Evolutionary conservation across 106 monocot species (phyloP).

Genomic region (Alisma plantagoaquatica): DNA sequence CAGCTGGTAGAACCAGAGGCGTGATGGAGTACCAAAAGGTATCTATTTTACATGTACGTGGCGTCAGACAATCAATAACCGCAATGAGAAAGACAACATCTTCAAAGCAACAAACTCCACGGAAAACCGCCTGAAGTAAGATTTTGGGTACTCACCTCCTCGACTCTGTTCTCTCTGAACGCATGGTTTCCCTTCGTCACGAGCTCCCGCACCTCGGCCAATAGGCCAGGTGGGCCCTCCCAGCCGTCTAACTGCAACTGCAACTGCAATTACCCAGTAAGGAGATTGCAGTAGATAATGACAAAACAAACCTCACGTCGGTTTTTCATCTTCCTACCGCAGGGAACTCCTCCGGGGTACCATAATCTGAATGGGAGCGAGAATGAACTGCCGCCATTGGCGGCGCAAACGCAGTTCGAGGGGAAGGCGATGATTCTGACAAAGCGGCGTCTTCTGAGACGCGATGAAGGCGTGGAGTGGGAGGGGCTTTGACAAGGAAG

Average conservation of each 20-base stretch:
- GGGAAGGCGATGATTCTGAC: conserved; percentile 5
- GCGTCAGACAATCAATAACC: too few species aligned
- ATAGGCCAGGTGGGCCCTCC: not conserved
- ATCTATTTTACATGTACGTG: too few species aligned
- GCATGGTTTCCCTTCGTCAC: conserved; percentile 44
- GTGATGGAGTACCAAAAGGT: too few species aligned
- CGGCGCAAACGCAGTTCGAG: not conserved
- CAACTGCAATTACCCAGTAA: not conserved
- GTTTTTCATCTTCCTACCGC: conserved; percentile 6
- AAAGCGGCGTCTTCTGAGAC: not conserved
- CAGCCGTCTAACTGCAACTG: not conserved
- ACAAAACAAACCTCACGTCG: not conserved
- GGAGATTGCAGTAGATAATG: not conserved
- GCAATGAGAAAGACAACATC: not conserved
- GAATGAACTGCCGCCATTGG: conserved; percentile 12
- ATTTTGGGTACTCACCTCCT: conserved; percentile 35
- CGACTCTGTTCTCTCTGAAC: conserved; percentile 43
- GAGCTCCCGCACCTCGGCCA: conserved; percentile 45
- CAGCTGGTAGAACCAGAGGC: too few species aligned
- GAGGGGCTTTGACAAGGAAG: not conserved
- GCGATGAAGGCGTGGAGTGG: not conserved
- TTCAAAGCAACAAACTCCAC: not conserved
- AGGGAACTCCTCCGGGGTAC: conserved; percentile 45
- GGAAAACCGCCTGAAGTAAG: not conserved
- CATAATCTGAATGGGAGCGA: conserved; percentile 5